Conservation (phyloP, 495 filamentous ascomycete genomes). For the Xylaria bambusicola region DNA sequence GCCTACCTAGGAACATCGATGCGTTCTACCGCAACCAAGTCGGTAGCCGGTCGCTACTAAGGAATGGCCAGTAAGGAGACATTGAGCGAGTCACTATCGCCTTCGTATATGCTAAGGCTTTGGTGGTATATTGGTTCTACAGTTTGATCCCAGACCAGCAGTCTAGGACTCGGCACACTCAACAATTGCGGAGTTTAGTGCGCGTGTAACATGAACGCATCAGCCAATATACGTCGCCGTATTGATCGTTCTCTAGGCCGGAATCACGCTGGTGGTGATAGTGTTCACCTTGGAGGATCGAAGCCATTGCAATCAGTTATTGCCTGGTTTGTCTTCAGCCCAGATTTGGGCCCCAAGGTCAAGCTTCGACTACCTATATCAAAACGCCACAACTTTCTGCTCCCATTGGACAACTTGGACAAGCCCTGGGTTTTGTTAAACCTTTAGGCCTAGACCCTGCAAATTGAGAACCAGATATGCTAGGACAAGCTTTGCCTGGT, state of each 20-base stretch:
- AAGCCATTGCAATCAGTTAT: not conserved
- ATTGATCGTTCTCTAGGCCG: not conserved
- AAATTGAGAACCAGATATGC: constrained; percentile 4
- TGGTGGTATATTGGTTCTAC: not conserved
- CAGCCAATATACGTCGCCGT: constrained; percentile 4
- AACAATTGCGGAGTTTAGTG: not conserved
- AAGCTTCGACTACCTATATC: not conserved
- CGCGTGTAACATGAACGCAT: not conserved
- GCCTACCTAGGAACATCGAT: not conserved
- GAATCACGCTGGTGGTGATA: not conserved
- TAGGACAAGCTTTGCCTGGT: constrained; percentile 10
- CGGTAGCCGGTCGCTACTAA: constrained; percentile 11
- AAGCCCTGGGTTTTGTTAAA: constrained; percentile 6
- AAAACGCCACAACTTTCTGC: not conserved
- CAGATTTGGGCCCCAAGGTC: not conserved
- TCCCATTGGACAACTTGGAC: constrained; percentile 8
- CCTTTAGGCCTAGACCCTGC: constrained; percentile 14
- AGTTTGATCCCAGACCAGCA: not conserved
- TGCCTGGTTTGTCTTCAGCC: not conserved
- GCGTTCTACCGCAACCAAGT: constrained; percentile 15
- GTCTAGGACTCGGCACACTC: not conserved
- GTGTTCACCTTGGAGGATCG: not conserved
- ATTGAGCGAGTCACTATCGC: not conserved
- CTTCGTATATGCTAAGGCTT: not conserved
- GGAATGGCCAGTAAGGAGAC: not conserved